Evolutionary conservation across 2,329 filamentous ascomycete genomes (phyloP), one percentile per base, ranked within the genome.

Genomic region (Cladosporium sp.): DNA sequence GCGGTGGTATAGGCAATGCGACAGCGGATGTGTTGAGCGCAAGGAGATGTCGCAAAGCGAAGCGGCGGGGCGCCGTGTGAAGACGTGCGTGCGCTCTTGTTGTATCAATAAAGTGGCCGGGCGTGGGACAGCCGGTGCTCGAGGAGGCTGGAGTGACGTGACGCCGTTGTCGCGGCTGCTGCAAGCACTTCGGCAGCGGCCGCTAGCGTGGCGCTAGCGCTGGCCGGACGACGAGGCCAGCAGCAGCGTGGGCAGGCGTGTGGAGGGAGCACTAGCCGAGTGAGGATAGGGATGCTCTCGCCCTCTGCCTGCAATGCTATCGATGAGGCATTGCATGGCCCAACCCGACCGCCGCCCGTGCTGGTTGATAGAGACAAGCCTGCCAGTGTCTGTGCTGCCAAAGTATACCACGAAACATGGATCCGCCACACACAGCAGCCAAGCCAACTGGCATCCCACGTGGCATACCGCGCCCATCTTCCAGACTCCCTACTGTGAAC

Each of bases 401-500:
- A 28, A 15, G 12, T 20, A 50, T 25, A 50, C 47, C 28, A 22
- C 40, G 5, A 45, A 53, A 37, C 36, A 59, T 56, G 57, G 57
- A 59, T 24, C 57, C 15, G 20, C 42, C 44, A n/a, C 37, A 55
- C n/a, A 34, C 47, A 8, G 24, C 54, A 34, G 15, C 55, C 42
- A 60, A 55, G 52, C 59, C 62, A n/a, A 60, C 62, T 9, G 62
- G 56, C 45, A 53, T 61, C n/a, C 62, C 56, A 45, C 58, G 54
- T 19, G 62, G 56, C 40, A 53, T 61, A 32, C 62, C 56, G 44
- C 58, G 54, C 56, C 56, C 49, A 17, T 65, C 61, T 10, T 65
- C 61, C 7, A 58, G 50, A 32, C 58, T 66, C 17, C 64, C 64
- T 15, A 57, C 60, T 10, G 40, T 63, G 53, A 59, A 53, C n/a